phyloP scores from a whole-genome alignment of 2,329 filamentous ascomycete genomes.

The Trichophyton rubrum region DNA sequence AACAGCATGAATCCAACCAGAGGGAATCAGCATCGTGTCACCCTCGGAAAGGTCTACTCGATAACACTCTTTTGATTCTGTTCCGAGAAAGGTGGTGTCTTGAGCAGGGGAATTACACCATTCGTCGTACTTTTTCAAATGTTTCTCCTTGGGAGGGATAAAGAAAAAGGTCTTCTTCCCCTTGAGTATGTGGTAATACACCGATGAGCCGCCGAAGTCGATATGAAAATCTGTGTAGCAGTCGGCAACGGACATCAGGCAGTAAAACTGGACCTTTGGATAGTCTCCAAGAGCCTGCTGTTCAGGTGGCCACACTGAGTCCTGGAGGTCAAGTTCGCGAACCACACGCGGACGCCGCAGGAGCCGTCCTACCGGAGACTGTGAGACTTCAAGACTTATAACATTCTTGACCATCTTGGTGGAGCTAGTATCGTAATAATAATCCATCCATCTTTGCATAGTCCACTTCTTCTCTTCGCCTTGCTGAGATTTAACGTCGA shows the following conservation, averaged over 20 bases:
- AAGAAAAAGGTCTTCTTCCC: constrained; percentile 61
- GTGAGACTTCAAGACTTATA: constrained; percentile 56
- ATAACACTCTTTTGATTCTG: constrained; percentile 54
- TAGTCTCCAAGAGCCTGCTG: constrained; percentile 44
- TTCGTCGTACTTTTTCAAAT: constrained; percentile 58
- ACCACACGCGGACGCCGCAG: constrained; percentile 53
- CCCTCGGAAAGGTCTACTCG: constrained; percentile 53
- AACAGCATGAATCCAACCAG: constrained; percentile 60
- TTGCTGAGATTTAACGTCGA: constrained; percentile 58
- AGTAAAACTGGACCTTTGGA: constrained; percentile 56
- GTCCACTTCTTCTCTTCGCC: constrained; percentile 53
- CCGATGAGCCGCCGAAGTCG: constrained; percentile 58
- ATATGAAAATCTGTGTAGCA: constrained; percentile 63
- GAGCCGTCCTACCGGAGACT: constrained; percentile 48
- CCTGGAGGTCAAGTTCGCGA: constrained; percentile 46
- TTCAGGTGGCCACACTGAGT: constrained; percentile 40
- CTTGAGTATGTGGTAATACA: constrained; percentile 58
- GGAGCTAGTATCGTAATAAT: constrained; percentile 51
- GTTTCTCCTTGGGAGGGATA: constrained; percentile 54
- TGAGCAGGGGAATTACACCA: constrained; percentile 57
- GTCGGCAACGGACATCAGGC: constrained; percentile 58
- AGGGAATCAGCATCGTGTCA: constrained; percentile 59
- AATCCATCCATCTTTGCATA: constrained; percentile 53
- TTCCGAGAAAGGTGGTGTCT: constrained; percentile 52
- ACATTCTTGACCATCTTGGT: constrained; percentile 54